Evolutionary conservation across 108 stramenopile genomes (phyloP), one percentile per base, ranked within the genome.

Genomic region (Epithemia pelagica): DNA sequence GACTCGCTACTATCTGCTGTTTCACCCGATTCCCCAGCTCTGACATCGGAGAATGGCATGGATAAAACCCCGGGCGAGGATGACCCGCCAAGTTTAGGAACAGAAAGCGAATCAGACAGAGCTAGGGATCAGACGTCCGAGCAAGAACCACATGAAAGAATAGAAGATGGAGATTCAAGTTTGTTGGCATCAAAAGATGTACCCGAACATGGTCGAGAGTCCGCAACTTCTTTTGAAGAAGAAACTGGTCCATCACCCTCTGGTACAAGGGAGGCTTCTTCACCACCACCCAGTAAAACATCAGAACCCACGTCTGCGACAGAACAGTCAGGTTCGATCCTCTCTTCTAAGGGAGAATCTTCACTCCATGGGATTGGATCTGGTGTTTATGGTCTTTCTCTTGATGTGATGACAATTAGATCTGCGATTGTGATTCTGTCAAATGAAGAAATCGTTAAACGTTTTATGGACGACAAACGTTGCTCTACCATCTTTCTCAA

Each of bases 351-450:
- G 5, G 29, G 54, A 18, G 56, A 26, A 26, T 23, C 25, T 7
- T 27, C 26, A n/a, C 56, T 57, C 15, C 10, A 46, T 46, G 32
- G 22, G 7, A 21, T 46, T 19, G 31, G 32, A 2, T 63, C 32
- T 21, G 62, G 32, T 20, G 21, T 63, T 1, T 23, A 31, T 24
- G 8, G 32, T 21, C 24, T 63, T 23, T 63, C 62, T 20, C 28
- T 28, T 37, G 66, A 77, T 19, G 54, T 76, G 0, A 67, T 83
- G 69, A 37, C 70, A 20, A 5, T 83, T 10, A 71, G 78, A 15
- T 52, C 78, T 28, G 53, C 73, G 7, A 74, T 72, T 23, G 56
- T 71, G 0, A 23, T 76, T 1, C 70, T 83, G 22, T 74, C 78
- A 10, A 70, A 80, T 54, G 60, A 73, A 26, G 53, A 62, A 15